Conservation (phyloP, 352 stramenopile species). For the Thalassiosira hispida region DNA sequence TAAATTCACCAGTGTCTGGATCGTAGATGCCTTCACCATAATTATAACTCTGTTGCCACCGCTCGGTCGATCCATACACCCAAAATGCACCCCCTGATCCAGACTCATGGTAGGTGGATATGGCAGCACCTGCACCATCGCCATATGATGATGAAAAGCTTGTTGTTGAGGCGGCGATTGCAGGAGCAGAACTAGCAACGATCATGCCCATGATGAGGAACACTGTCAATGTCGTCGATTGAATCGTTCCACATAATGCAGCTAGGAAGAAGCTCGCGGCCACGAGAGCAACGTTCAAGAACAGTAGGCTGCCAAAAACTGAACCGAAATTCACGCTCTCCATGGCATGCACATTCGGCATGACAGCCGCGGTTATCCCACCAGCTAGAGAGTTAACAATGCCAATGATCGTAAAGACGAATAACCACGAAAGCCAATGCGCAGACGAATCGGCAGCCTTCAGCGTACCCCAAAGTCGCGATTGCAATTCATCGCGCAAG, state of each 20-base stretch:
- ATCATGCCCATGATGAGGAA: constrained; percentile 52
- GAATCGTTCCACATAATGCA: constrained; percentile 46
- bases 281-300: constrained; percentile 57
- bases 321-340: constrained; percentile 40
- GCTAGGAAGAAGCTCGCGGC: constrained; percentile 58
- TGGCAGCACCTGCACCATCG: neutral
- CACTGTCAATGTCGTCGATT: constrained; percentile 24
- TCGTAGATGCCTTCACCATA: neutral
- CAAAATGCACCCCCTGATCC: constrained; percentile 18
- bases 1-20: constrained; percentile 8
- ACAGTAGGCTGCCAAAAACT: constrained; percentile 57
- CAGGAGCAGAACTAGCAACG: constrained; percentile 11
- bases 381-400: constrained; percentile 54
- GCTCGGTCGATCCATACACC: constrained; percentile 36
- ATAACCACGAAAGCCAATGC: constrained; percentile 58
- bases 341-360: constrained; percentile 52
- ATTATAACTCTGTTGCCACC: neutral
- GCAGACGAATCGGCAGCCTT: constrained; percentile 36
- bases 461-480: constrained; percentile 50
- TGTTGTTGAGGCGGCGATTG: constrained; percentile 1
- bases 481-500: constrained; percentile 56
- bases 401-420: constrained; percentile 37
- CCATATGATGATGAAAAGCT: neutral
- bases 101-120: neutral
- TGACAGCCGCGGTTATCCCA: constrained; percentile 23